A percentile compares a stretch with the other conserved stretches of the same genome.
Evolutionary conservation across 2,329 filamentous ascomycete genomes (phyloP).

Genomic region (Cladosporium sp.): DNA sequence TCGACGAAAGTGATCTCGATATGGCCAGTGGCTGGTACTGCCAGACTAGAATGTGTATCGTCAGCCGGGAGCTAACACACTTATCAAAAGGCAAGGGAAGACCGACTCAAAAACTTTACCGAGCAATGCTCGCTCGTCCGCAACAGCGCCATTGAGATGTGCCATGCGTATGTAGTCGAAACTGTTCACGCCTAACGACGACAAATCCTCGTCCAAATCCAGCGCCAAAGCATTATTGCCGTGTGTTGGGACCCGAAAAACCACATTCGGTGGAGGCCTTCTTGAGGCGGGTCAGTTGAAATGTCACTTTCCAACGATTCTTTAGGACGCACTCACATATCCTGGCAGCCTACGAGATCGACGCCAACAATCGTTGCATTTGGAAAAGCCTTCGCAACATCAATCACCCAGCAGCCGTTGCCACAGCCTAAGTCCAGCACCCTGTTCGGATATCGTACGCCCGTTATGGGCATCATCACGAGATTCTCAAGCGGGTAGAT

Average conservation of each 20-base stretch:
- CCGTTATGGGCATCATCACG: background rate
- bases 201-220: slow-evolving; percentile 6
- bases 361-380: background rate
- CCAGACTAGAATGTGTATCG: background rate
- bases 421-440: slow-evolving; percentile 75
- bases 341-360: background rate
- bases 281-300: background rate
- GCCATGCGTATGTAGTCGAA: slow-evolving; percentile 3
- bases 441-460: background rate
- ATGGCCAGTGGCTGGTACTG: background rate
- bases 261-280: background rate
- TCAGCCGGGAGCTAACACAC: background rate
- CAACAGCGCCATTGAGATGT: background rate
- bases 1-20: slow-evolving; percentile 9
- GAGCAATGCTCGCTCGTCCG: background rate
- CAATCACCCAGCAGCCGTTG: slow-evolving; percentile 90
- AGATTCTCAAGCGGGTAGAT: background rate
- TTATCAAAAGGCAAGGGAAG: background rate
- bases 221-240: background rate
- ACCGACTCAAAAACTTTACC: background rate
- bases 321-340: background rate
- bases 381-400: slow-evolving; percentile 59
- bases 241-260: background rate
- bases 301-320: background rate
- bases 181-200: background rate